A percentile compares a stretch with the other conserved stretches of the same genome.
These are phyloP conservation scores for Balakata baccata DNA, from an alignment of 345 rosid species.

Conservation along the genomic window DNA sequence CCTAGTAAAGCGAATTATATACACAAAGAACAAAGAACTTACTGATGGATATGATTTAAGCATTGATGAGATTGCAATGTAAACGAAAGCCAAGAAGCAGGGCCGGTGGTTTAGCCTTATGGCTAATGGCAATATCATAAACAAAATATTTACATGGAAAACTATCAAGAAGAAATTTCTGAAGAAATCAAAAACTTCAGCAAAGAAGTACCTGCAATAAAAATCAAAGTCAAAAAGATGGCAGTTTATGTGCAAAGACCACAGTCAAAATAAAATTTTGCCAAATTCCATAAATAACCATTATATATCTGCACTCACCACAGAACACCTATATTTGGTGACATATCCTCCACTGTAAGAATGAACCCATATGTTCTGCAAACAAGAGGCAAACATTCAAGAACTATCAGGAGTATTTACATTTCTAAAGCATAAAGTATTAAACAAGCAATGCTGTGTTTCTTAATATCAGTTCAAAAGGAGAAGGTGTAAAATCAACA, in stretches of 20 bases:
- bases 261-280: constrained; percentile 1
- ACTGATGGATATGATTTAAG: constrained; percentile 95
- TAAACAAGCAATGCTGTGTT: not conserved
- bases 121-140: constrained; percentile 82
- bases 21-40: constrained; percentile 28
- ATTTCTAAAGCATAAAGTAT: not conserved
- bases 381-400: constrained; percentile 12
- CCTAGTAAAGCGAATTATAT: not conserved
- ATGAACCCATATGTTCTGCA: constrained; percentile 92
- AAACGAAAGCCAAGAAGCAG: constrained; percentile 84
- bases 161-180: constrained; percentile 84
- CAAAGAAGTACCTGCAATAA: constrained; percentile 86
- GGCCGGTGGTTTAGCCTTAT: constrained; percentile 85
- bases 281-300: not conserved
- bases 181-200: constrained; percentile 90
- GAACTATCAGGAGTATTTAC: constrained; percentile 8
- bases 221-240: constrained; percentile 17
- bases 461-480: not conserved
- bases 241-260: not conserved
- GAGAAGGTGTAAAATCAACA: not conserved
- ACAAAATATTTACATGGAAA: constrained; percentile 73
- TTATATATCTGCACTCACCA: constrained; percentile 50
- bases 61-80: constrained; percentile 71
- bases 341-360: constrained; percentile 85
- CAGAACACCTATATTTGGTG: constrained; percentile 88